These are phyloP conservation scores for Boletus eberwhitei DNA, from an alignment of 768 basidiomycete species.

Conservation along the genomic window DNA sequence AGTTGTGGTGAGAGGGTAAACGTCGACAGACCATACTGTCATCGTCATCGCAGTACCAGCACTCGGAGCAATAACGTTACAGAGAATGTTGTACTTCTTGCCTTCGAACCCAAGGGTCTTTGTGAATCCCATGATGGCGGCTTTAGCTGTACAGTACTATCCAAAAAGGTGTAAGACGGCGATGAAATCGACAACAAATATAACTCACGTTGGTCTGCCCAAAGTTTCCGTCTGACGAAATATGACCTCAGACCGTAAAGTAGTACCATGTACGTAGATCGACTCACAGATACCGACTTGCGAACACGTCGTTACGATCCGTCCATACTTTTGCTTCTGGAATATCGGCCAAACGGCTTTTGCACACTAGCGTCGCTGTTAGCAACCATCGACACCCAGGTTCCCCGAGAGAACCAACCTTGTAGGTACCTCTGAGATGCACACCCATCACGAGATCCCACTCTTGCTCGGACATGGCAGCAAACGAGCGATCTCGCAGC, in stretches of 20 bases:
- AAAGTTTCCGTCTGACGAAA: conserved; percentile 80
- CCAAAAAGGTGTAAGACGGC: background rate
- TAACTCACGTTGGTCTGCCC: conserved; percentile 80
- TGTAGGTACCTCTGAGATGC: conserved; percentile 90
- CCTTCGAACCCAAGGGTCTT: conserved; percentile 90
- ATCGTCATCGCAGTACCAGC: conserved; percentile 92
- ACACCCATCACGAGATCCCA: conserved; percentile 92
- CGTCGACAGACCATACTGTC: conserved; percentile 59
- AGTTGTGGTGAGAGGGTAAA: background rate
- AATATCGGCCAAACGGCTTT: conserved; percentile 97
- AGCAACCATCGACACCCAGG: background rate
- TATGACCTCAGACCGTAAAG: background rate
- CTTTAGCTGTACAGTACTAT: conserved; percentile 90
- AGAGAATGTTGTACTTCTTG: conserved; percentile 83
- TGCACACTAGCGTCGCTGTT: conserved; percentile 56
- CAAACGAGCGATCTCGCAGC: conserved; percentile 89
- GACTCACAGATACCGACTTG: conserved; percentile 87
- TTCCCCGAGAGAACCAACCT: conserved; percentile 41
- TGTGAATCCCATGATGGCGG: conserved; percentile 88
- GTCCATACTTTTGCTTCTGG: conserved; percentile 93
- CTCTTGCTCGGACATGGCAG: conserved; percentile 83
- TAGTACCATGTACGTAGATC: background rate
- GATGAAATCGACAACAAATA: background rate
- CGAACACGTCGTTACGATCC: conserved; percentile 92
- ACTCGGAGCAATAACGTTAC: conserved; percentile 82